These are phyloP conservation scores for Didymella lethalis DNA, from an alignment of 2,329 filamentous ascomycete species.

Conservation along the genomic window DNA sequence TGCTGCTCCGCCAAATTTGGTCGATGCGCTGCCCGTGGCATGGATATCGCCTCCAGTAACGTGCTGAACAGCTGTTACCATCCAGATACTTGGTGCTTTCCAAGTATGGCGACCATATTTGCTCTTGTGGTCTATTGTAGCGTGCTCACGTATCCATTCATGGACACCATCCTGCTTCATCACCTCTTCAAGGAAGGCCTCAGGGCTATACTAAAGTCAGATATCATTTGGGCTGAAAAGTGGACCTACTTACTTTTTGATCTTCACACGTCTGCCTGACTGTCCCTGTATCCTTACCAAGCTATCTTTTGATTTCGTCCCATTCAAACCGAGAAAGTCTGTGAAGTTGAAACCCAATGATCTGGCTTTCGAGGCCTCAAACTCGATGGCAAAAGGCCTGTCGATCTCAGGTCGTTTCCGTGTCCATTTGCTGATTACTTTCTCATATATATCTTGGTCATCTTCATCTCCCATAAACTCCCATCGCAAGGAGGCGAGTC, in stretches of 20 bases:
- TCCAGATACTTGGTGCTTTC: slow-evolving; percentile 8
- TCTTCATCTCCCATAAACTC: slow-evolving; percentile 1
- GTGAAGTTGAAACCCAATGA: background rate
- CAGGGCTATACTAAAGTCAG: background rate
- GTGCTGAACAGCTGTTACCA: slow-evolving; percentile 3
- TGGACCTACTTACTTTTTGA: background rate
- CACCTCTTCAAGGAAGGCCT: slow-evolving; percentile 3
- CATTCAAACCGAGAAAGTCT: background rate
- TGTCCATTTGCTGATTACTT: slow-evolving; percentile 4
- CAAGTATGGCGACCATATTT: background rate
- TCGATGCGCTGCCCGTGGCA: background rate
- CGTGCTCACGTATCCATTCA: slow-evolving; percentile 5
- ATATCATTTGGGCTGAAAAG: background rate
- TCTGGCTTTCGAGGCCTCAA: background rate
- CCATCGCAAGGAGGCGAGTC: background rate
- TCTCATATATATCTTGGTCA: slow-evolving; percentile 1
- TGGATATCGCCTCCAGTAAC: slow-evolving; percentile 3
- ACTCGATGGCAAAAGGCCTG: background rate
- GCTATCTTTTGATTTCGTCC: background rate
- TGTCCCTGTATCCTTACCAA: background rate
- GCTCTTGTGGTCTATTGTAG: slow-evolving; percentile 2
- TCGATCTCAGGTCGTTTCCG: background rate
- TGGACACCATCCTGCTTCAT: background rate
- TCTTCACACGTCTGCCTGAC: background rate
- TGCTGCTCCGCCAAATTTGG: background rate